Conservation (phyloP, 2,329 filamentous ascomycete genomes). For the Penicillium sp. region DNA sequence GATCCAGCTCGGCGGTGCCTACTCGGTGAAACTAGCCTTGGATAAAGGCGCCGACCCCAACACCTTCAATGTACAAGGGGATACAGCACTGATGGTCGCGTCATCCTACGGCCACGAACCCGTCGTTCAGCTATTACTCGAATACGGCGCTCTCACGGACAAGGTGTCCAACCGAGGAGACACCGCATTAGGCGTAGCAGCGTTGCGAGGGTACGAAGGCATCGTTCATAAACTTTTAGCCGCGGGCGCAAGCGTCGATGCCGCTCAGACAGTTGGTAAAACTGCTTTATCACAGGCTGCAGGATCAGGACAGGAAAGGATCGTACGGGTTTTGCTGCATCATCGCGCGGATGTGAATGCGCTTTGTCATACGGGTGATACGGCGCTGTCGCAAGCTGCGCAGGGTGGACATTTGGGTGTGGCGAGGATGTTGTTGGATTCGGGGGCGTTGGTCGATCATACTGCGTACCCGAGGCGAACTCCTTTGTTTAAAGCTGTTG, state of each 20-base stretch:
- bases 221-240: conserved; percentile 11
- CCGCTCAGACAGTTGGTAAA: conserved; percentile 1
- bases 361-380: conserved; percentile 9
- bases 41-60: conserved; percentile 13
- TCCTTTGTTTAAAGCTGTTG: conserved; percentile 14
- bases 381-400: conserved; percentile 14
- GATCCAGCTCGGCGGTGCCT: conserved; percentile 4
- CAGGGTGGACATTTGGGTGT: conserved; percentile 10
- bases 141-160: conserved; percentile 8
- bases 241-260: conserved; percentile 6
- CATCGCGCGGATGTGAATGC: conserved; percentile 13
- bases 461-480: conserved; percentile 5
- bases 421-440: conserved; percentile 10
- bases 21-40: conserved; percentile 7
- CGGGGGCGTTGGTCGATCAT: conserved; percentile 9
- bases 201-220: conserved; percentile 8
- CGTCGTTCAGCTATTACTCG: conserved; percentile 9
- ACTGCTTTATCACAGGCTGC: conserved; percentile 12
- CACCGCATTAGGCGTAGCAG: conserved; percentile 9
- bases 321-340: conserved; percentile 10
- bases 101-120: conserved; percentile 10
- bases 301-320: conserved; percentile 8
- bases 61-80: conserved; percentile 4
- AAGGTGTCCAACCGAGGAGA: conserved; percentile 2
- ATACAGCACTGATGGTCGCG: conserved; percentile 17